Percentiles rank a stretch among this genome's conserved stretches.
Evolutionary conservation across 805 yeast species (phyloP).

Genomic region (Pichia membranifaciens): DNA sequence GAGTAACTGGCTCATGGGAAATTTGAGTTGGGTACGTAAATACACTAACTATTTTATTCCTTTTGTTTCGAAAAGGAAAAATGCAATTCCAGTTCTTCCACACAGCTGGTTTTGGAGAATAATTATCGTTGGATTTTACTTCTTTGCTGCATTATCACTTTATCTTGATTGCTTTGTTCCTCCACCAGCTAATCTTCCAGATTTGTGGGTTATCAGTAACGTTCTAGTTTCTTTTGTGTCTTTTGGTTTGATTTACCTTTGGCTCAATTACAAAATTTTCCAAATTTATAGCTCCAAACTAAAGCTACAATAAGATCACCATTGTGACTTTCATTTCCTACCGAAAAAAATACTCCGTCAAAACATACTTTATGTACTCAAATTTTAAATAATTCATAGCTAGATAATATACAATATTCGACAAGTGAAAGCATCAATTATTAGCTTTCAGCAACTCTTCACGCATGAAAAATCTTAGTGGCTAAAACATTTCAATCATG

Average conservation of each 20-base stretch:
- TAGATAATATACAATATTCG: no score
- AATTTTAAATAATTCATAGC: no score
- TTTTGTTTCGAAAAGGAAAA: constrained; percentile 22
- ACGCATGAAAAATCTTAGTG: no score
- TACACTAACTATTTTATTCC: constrained; percentile 19
- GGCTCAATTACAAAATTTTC: constrained; percentile 60
- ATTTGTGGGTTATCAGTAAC: constrained; percentile 78
- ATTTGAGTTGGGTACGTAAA: constrained; percentile 48
- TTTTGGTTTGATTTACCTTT: constrained; percentile 72
- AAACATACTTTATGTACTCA: no score
- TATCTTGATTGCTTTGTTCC: constrained; percentile 41
- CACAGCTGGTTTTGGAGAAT: constrained; percentile 42
- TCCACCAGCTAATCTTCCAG: constrained; percentile 68
- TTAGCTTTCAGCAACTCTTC: no score
- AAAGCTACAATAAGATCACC: constrained; percentile 20
- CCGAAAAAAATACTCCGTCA: neutral
- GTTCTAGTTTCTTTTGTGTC: constrained; percentile 69
- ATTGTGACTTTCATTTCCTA: no score
- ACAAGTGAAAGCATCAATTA: no score
- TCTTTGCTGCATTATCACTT: constrained; percentile 47
- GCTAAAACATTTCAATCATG: constrained; percentile 5
- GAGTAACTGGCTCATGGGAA: constrained; percentile 78
- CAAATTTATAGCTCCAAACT: constrained; percentile 15
- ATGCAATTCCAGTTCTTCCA: constrained; percentile 40
- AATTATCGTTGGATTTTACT: constrained; percentile 47